Evolutionary conservation across 2,329 filamentous ascomycete species (phyloP), one percentile per base, ranked within the genome.

Genomic region (Talaromyces sp.): DNA sequence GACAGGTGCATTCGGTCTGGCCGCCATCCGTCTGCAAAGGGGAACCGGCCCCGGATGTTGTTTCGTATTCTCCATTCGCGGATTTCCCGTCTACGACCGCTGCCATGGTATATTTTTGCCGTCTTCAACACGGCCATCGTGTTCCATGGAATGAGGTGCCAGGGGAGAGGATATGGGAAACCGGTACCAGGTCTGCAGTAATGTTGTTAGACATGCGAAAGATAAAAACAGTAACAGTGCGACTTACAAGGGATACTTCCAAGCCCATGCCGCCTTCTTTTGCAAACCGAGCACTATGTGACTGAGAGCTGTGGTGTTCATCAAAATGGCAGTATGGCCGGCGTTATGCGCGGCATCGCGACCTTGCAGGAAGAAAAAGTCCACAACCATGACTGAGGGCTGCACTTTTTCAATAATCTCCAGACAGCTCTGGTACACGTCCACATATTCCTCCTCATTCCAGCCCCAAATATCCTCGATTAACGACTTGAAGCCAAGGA

Each of bases 291-390:
- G 55, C 12, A 56, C 55, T 2, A 56, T 56, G 34, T 56, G 55
- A 30, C 55, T 56, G 12, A 56, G 55, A 16, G 55, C 30, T 23
- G 55, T 56, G 36, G 55, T 56, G 27, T 56, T 56, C 36, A 56
- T 56, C 55, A 56, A 56, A 30, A 56, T 42, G 4, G 55, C 55
- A 61, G 81, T 72, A 66, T 80, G 70, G 72, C 78, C 66, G 50
- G 79, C 42, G 81, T 83, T 0, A 81, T 73, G 75, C 57, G 75
- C 79, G 0, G 78, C 79, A 36, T 81, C 79, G 7, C 80, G 61
- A 0, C 68, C 81, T 18, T 79, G 77, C 1, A 75, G 68, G 62
- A 83, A 77, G 18, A 81, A 68, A 2, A 75, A 75, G 56, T 84
- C 79, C 2, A 79, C 69, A 1, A 80, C 75, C 5, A 80, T 69